These are phyloP conservation scores for Pseudotsuga menziesii DNA, from an alignment of 75 land plant species.

Conservation along the genomic window DNA sequence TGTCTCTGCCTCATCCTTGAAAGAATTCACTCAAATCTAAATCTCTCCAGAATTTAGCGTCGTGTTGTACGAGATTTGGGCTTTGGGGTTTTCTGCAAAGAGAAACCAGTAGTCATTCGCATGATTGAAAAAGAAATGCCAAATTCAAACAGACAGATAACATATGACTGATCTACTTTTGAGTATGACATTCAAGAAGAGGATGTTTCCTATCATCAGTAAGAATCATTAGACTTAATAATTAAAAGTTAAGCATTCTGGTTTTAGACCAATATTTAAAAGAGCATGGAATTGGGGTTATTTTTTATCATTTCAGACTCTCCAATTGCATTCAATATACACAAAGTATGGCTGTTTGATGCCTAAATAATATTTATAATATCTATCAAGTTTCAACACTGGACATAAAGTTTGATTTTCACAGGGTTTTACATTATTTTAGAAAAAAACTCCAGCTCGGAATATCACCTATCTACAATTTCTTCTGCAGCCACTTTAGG, in stretches of 20 bases:
- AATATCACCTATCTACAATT: neutral
- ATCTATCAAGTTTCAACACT: too few relatives aligned
- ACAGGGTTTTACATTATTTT: neutral
- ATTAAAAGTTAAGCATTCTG: neutral
- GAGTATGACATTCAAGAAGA: conserved; percentile 1
- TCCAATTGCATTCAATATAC: neutral
- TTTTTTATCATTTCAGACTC: neutral
- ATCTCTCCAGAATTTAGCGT: neutral
- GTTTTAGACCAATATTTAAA: neutral
- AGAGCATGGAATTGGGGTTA: neutral
- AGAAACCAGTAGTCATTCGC: neutral
- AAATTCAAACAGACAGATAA: neutral
- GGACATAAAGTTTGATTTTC: neutral
- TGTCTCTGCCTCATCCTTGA: neutral
- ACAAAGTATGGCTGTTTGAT: neutral
- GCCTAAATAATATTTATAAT: neutral
- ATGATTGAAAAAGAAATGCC: neutral
- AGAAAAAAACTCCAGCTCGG: neutral
- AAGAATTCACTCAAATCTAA: neutral
- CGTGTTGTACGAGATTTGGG: neutral
- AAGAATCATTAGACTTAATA: neutral
- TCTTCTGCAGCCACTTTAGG: neutral
- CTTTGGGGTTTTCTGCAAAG: conserved; percentile 2
- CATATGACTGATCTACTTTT: neutral
- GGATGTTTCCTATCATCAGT: conserved; percentile 1